Evolutionary conservation across 75 land plant species (phyloP).

Genomic region (Gnetum montanum): DNA sequence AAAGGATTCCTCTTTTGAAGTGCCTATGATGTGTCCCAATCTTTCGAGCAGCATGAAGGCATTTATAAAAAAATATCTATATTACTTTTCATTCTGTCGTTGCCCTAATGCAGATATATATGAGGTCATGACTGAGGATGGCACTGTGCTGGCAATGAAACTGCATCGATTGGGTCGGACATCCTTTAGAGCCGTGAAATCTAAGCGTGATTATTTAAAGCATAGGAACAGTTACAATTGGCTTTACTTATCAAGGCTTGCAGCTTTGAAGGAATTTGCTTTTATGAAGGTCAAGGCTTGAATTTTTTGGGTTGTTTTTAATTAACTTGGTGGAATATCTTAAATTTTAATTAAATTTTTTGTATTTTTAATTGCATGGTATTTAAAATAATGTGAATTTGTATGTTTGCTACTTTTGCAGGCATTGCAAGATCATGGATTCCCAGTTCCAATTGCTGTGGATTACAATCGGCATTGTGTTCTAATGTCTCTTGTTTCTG

Average conservation of each 20-base stretch:
- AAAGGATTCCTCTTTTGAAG: too few relatives aligned
- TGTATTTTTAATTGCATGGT: too few relatives aligned
- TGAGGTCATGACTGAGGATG: conserved; percentile 94
- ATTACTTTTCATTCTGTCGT: conserved; percentile 8
- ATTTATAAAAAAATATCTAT: not conserved
- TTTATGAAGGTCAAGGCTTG: conserved; percentile 99
- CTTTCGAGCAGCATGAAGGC: too few relatives aligned
- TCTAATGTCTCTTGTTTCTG: conserved; percentile 87
- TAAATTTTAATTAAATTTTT: not conserved
- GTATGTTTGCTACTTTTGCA: too few relatives aligned
- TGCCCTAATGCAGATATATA: conserved; percentile 84
- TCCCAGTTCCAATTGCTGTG: conserved; percentile 94
- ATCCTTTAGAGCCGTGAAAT: conserved; percentile 95
- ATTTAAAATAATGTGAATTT: too few relatives aligned
- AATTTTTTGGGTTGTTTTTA: not conserved
- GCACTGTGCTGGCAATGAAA: conserved; percentile 73
- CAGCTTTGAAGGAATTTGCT: conserved; percentile 94
- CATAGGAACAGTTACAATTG: conserved; percentile 89
- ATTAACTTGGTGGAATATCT: not conserved
- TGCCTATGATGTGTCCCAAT: too few relatives aligned
- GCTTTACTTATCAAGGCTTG: conserved; percentile 97
- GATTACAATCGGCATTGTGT: conserved; percentile 99
- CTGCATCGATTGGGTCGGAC: conserved; percentile 86
- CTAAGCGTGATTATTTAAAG: conserved; percentile 92
- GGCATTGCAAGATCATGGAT: conserved; percentile 93